Base-by-base conservation (phyloP, 1,284 basidiomycete genomes). In the Kalmanozyma brasiliensis region DNA sequence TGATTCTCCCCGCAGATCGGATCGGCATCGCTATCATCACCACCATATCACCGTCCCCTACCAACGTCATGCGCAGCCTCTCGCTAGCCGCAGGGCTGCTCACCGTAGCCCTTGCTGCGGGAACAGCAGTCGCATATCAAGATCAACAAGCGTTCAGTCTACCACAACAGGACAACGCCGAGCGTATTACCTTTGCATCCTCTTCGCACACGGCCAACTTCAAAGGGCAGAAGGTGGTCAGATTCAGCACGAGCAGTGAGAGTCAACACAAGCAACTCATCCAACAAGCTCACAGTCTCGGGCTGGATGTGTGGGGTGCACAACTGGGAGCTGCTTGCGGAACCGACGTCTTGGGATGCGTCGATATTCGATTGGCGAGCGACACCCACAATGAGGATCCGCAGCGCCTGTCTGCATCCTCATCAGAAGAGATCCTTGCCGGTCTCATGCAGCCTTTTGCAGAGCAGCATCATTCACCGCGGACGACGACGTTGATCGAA, bases 231-330 rank as follows among this genome's bases (percentile, higher is more conserved):
- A 47, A 58, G 22, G 62, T 71, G 22, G 48, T 71, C 32, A 32
- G 68, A 7, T 49, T 66, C 48, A 61, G 23, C 34, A 71, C 68
- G 3, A 16, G n/a, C 1, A 32, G 40, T 1, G n/a, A 11, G 3
- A 4, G 3, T 4, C 53, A 71, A 32, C 46, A 56, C 5, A 20
- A 35, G 9, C 6, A 40, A 9, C 37, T 71, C 17, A 29, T 71
- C 43, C 1, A 44, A 8, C 35, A 51, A 2, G 68, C 63, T 11
- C 32, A 66, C 20, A 9, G 2, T 1, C 10, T 55, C 4, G 38
- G 26, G 1, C 49, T 71, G 1, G 68, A 71, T 35, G 58, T 71
- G 1, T 71, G 68, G 68, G 51, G 43, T 10, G 55, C 58, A 1
- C 41, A 49, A 3, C 45, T 45, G 1, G 62, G 61, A 11, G 23